Base-by-base conservation (phyloP, 1,284 basidiomycete genomes). In the Austroboletus rostrupii region DNA sequence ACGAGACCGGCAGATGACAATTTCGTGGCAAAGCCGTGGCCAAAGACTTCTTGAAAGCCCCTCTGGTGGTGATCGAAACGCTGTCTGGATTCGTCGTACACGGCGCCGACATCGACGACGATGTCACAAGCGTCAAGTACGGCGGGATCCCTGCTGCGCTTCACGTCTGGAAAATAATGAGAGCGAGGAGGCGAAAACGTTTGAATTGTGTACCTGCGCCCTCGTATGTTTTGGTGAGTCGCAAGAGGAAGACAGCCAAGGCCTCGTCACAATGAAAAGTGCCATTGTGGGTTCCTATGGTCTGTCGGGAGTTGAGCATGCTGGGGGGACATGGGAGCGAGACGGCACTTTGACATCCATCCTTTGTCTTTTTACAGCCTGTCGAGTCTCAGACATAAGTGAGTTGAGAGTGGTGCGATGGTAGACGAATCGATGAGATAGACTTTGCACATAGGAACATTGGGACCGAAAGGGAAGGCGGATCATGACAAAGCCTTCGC, bases 181-280 rank as follows among this genome's bases (percentile, higher is more conserved):
- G 53, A 46, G 49, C 36, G 26, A 28, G 31, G 31, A 45, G 46
- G 20, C 12, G 23, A 43, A 28, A 49, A 21, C 17, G 8, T 8
- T 17, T 21, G 10, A 39, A 37, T 42, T n/a, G 43, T 75, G 49
- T 57, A 90, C 91, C 81, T 61, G 91, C 85, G 61, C 84, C 77
- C 45, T 77, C 80, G 70, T 91, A 98, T 21, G 79, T 72, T 20
- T 80, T 73, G 1, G 95, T 93, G 61, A 85, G 84, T 47, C 85
- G 83, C 38, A 99, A 77, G 52, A 99, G 77, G 70, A 88, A 93
- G n/a, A 97, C 92, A 1, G 93, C 93, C 19, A 97, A 78, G 0
- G 92, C 92, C 70, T 97, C 95, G 66, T 99, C 96, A 65, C 93
- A 96, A 66, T 99, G 96, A 70, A 97, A 97, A 0, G 92, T 93